A percentile compares a stretch with the other conserved stretches of the same genome.
These are phyloP conservation scores for Psidium guajava DNA, from an alignment of 345 rosid genomes.

Conservation along the genomic window DNA sequence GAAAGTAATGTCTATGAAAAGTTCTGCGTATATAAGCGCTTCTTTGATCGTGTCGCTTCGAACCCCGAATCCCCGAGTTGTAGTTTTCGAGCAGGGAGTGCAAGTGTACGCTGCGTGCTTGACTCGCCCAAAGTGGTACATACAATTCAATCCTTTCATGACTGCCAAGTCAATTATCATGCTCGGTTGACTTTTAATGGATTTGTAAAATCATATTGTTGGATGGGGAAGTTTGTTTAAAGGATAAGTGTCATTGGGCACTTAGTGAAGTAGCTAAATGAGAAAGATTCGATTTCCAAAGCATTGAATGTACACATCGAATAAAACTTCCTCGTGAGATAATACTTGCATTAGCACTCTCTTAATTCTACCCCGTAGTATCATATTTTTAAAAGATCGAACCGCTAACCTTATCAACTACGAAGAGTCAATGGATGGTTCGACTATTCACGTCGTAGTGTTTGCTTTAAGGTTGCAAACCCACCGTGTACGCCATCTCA, in stretches of 20 bases:
- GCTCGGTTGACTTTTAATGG: background rate
- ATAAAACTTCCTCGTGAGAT: too few relatives aligned
- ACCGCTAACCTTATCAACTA: too few relatives aligned
- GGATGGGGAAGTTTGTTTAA: background rate
- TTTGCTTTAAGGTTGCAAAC: background rate
- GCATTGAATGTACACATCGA: background rate
- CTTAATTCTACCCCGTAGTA: too few relatives aligned
- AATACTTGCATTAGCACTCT: too few relatives aligned
- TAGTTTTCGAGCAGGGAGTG: background rate
- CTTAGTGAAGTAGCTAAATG: background rate
- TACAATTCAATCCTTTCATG: background rate
- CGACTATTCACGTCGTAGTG: too few relatives aligned
- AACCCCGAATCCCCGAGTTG: background rate
- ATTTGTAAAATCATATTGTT: background rate
- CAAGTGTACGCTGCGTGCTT: background rate
- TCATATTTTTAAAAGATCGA: too few relatives aligned
- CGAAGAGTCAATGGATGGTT: too few relatives aligned
- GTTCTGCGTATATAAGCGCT: background rate
- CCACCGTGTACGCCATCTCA: too few relatives aligned
- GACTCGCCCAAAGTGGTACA: background rate
- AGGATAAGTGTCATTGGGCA: background rate
- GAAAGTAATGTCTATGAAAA: background rate
- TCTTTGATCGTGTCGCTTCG: background rate
- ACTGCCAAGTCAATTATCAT: background rate
- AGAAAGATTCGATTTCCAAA: background rate